These are phyloP conservation scores for Evansstolkia leycettana DNA, from an alignment of 495 filamentous ascomycete genomes.

Conservation along the genomic window DNA sequence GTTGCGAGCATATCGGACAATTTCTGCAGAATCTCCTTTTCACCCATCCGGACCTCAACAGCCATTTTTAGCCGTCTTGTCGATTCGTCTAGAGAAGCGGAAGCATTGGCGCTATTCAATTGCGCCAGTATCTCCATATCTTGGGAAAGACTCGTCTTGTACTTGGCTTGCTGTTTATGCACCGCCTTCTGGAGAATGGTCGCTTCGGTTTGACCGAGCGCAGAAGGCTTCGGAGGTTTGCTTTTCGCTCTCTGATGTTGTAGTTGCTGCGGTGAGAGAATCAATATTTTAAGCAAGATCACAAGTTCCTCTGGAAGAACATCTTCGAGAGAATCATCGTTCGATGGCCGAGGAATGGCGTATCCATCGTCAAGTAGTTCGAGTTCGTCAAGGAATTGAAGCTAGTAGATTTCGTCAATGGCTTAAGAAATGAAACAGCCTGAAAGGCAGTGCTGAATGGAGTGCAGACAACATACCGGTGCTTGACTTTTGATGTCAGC, in stretches of 20 bases:
- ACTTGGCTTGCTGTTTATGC: constrained; percentile 29
- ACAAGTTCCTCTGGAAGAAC: constrained; percentile 36
- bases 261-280: constrained; percentile 27
- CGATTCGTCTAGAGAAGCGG: constrained; percentile 12
- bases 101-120: constrained; percentile 10
- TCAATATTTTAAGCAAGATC: constrained; percentile 33
- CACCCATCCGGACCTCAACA: constrained; percentile 62
- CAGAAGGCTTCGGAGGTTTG: constrained; percentile 34
- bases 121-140: constrained; percentile 43
- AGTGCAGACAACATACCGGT: constrained; percentile 20
- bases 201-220: constrained; percentile 16
- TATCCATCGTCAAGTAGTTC: constrained; percentile 44
- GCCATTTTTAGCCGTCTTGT: constrained; percentile 49
- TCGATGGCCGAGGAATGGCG: constrained; percentile 28
- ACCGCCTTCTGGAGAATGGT: constrained; percentile 19
- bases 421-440: not conserved
- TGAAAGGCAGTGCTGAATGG: constrained; percentile 4
- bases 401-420: constrained; percentile 11
- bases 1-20: constrained; percentile 23
- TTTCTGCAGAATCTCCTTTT: constrained; percentile 59
- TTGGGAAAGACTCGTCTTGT: constrained; percentile 49
- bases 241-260: constrained; percentile 25
- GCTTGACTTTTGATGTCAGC: constrained; percentile 29
- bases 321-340: constrained; percentile 22
- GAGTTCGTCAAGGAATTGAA: constrained; percentile 36